Percentiles rank a stretch among this genome's conserved stretches.
phyloP scores from a whole-genome alignment of 495 filamentous ascomycete genomes.

The Annulohypoxylon nitens region DNA sequence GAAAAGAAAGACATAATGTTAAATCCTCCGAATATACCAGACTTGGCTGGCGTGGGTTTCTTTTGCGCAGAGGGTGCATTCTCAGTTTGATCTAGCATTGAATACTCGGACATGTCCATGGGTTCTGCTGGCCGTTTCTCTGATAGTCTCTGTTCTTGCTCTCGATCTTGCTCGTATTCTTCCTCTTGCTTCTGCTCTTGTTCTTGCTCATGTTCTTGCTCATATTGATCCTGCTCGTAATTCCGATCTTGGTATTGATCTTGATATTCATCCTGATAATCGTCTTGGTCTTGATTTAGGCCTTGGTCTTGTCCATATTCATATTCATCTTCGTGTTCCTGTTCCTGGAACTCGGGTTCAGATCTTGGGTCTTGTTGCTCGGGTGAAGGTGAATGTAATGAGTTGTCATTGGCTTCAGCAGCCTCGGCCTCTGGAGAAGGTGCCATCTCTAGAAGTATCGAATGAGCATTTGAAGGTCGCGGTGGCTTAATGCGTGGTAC shows the following conservation, averaged over 20 bases:
- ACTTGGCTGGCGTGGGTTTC: constrained; percentile 40
- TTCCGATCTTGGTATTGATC: no score
- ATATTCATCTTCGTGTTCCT: neutral
- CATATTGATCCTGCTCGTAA: no score
- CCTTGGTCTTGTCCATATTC: constrained; percentile 4
- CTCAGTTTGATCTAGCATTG: constrained; percentile 50
- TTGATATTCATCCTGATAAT: no score
- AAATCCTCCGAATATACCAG: constrained; percentile 46
- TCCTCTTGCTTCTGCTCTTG: neutral
- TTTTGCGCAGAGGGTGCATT: constrained; percentile 41
- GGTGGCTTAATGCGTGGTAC: constrained; percentile 21
- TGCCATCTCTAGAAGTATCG: constrained; percentile 14
- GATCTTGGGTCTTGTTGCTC: constrained; percentile 6
- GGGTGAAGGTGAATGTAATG: constrained; percentile 8
- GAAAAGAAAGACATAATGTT: constrained; percentile 63
- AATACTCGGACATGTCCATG: constrained; percentile 48
- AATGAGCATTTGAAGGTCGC: constrained; percentile 30
- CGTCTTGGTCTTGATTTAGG: neutral
- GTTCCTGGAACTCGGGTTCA: constrained; percentile 1
- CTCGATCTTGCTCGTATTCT: constrained; percentile 4
- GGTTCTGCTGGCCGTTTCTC: constrained; percentile 4
- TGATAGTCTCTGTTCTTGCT: constrained; percentile 5
- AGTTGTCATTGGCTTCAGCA: constrained; percentile 8
- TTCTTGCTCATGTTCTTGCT: neutral
- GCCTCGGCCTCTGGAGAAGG: constrained; percentile 10